Evolutionary conservation across 139 green algal genomes (phyloP).

Genomic region (Haematococcus sp.): DNA sequence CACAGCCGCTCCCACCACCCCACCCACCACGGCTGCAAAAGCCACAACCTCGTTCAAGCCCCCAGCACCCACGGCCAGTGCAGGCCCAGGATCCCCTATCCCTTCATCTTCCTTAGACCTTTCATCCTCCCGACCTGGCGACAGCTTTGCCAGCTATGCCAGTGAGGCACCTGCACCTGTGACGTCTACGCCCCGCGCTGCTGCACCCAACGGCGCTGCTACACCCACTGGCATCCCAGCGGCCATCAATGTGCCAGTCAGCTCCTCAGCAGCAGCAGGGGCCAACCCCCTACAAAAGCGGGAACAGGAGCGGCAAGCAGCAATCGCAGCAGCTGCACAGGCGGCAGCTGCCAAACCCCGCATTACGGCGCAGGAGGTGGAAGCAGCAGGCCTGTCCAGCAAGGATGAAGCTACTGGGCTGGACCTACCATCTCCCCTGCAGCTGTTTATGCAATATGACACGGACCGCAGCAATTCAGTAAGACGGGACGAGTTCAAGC

Average conservation of each 20-base stretch:
- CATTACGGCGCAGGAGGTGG: not conserved
- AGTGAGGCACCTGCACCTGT: no score
- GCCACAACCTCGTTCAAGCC: no score
- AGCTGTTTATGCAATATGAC: slow-evolving; percentile 9
- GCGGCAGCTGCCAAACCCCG: not conserved
- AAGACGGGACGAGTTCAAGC: slow-evolving; percentile 16
- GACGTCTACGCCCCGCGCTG: no score
- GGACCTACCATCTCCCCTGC: not conserved
- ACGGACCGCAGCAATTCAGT: not conserved
- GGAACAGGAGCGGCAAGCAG: not conserved
- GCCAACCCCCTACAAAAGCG: not conserved
- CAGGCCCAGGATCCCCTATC: no score
- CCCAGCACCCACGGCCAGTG: no score
- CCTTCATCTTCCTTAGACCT: no score
- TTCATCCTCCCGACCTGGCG: no score
- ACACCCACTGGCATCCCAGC: not conserved
- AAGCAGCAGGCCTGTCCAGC: not conserved
- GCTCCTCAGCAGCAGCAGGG: no score
- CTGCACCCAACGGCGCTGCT: no score
- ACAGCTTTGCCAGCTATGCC: no score
- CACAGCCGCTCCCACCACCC: no score
- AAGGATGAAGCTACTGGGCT: not conserved
- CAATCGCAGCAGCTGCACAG: not conserved
- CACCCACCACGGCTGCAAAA: no score
- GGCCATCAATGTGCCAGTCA: not conserved